Base-by-base conservation (phyloP, 164 flowering plant genomes). In the Kalanchoe fedtschenkoi region DNA sequence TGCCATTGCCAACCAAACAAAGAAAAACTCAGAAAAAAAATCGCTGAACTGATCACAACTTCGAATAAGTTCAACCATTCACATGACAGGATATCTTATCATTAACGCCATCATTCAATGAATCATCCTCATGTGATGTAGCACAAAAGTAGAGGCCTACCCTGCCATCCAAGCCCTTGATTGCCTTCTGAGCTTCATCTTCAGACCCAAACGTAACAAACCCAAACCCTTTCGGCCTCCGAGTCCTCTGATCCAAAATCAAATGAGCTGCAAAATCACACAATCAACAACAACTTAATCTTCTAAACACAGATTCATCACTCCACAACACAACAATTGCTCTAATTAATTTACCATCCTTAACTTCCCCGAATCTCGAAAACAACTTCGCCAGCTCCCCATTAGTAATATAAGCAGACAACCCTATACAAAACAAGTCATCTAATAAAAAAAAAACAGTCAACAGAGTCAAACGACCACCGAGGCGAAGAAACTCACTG, bases 181-280 rank as follows among this genome's bases (percentile, higher is more conserved):
- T 11, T 4, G 97, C 97, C 59, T 76, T 80, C 28, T 71, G 78
- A 21, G 95, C 97, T 6, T 82, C 88, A 58, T 1, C 35, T 38
- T 80, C 82, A 3, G 86, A 75, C 34, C 80, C 68, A 63, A 65
- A 91, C 6, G 81, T 67, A n/a, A 91, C 84, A 69, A 88, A 91
- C 14, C 91, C 97, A 72, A 79, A 86, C 21, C 97, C 97, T 72
- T 83, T 91, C 30, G 86, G 86, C 76, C 86, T 83, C 57, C 58
- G 70, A 8, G 89, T 84, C 63, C 60, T 68, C 10, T 62, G 66
- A 62, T 91, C 95, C 53, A 6, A 55, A 19, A 91, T 68, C 41
- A 91, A 68, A 71, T 79, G 79, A 53, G 87, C 96, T 88, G 70
- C 30, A 63, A 15, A 38, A 44, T 30, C 60, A 57, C 6, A 55